phyloP scores from a whole-genome alignment of 345 rosid species.

The Crucihimalaya himalaica region DNA sequence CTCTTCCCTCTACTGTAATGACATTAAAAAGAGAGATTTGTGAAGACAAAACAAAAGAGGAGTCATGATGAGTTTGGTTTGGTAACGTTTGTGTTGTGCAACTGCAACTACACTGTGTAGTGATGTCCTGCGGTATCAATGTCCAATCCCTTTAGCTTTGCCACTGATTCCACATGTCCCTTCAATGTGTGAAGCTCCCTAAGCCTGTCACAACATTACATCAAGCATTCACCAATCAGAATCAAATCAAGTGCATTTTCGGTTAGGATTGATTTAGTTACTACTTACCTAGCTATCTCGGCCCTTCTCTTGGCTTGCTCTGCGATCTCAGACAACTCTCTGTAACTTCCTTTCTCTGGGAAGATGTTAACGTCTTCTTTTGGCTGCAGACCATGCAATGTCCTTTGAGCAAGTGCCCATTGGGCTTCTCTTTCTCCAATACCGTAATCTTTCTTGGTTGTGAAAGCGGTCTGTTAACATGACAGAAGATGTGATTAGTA shows the following conservation, averaged over 20 bases:
- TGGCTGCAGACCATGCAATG: slow-evolving; percentile 82
- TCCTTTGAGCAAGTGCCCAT: slow-evolving; percentile 87
- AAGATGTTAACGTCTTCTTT: slow-evolving; percentile 57
- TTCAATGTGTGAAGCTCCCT: slow-evolving; percentile 84
- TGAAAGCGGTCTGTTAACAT: slow-evolving; percentile 71
- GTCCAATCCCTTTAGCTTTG: slow-evolving; percentile 83
- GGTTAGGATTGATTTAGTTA: not conserved
- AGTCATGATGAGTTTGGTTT: slow-evolving; percentile 30
- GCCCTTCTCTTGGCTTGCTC: slow-evolving; percentile 98
- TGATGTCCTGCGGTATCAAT: slow-evolving; percentile 81
- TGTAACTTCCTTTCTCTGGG: slow-evolving; percentile 64
- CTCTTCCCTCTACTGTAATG: slow-evolving; percentile 40
- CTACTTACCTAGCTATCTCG: slow-evolving; percentile 85
- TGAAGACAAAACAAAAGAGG: slow-evolving; percentile 24
- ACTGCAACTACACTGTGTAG: slow-evolving; percentile 65
- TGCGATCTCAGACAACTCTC: slow-evolving; percentile 92
- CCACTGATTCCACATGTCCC: slow-evolving; percentile 91
- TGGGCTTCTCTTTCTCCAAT: slow-evolving; percentile 94
- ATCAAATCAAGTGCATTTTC: slow-evolving; percentile 1
- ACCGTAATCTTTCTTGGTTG: slow-evolving; percentile 87
- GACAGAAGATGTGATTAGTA: slow-evolving; percentile 25
- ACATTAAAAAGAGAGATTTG: slow-evolving; percentile 25
- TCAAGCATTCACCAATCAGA: slow-evolving; percentile 23
- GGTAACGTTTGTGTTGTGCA: slow-evolving; percentile 22
- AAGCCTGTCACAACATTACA: slow-evolving; percentile 49